Evolutionary conservation across 768 basidiomycete species (phyloP).

Genomic region (Dioszegia aurantiaca): DNA sequence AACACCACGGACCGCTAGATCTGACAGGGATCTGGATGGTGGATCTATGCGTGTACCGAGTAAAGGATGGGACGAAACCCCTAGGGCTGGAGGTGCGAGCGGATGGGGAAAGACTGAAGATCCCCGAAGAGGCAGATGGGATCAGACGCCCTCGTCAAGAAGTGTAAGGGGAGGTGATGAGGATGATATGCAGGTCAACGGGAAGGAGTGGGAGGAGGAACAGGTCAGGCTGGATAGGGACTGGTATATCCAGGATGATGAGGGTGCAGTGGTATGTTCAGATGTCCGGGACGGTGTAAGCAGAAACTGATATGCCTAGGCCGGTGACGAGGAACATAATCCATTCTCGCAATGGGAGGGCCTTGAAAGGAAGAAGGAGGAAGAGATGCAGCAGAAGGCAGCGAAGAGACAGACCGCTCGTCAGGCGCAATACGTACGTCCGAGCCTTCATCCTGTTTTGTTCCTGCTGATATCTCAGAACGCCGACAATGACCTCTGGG

Average conservation of each 20-base stretch:
- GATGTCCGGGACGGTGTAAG: neutral
- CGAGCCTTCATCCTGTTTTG: neutral
- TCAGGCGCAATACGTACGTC: conserved; percentile 89
- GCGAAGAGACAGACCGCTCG: conserved; percentile 81
- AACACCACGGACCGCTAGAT: conserved; percentile 43
- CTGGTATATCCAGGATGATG: conserved; percentile 93
- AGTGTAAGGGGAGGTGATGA: conserved; percentile 24
- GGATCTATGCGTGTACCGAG: conserved; percentile 88
- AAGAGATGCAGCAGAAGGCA: conserved; percentile 49
- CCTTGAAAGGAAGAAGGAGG: conserved; percentile 55
- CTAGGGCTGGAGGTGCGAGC: conserved; percentile 66
- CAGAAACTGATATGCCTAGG: conserved; percentile 23
- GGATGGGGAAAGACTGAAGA: conserved; percentile 62
- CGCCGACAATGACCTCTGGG: conserved; percentile 97
- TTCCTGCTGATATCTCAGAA: conserved; percentile 60
- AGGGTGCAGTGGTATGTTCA: conserved; percentile 65
- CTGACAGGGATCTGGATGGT: conserved; percentile 37
- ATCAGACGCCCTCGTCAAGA: conserved; percentile 44
- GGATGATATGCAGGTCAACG: conserved; percentile 58
- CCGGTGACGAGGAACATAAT: conserved; percentile 85
- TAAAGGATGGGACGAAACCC: conserved; percentile 91
- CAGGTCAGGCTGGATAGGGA: conserved; percentile 86
- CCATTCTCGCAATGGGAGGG: conserved; percentile 92
- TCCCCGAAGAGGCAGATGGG: conserved; percentile 37
- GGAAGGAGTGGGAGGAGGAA: conserved; percentile 96